These are phyloP conservation scores for Skeletonema menzelii DNA, from an alignment of 108 stramenopile genomes.

Conservation along the genomic window DNA sequence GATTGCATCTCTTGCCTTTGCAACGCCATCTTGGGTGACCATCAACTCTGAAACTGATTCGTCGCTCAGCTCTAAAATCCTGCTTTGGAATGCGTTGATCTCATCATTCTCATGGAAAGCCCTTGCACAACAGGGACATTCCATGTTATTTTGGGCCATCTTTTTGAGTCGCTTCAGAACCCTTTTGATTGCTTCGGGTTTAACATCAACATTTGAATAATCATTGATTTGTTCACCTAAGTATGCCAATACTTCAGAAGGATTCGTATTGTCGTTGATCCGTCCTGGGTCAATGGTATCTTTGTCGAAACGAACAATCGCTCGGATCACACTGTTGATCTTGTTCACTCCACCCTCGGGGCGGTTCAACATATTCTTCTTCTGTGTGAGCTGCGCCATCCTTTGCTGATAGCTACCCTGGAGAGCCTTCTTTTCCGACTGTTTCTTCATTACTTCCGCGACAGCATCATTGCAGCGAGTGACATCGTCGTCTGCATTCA, in stretches of 20 bases:
- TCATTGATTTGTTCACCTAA: conserved; percentile 26
- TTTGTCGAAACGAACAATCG: conserved; percentile 11
- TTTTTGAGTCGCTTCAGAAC: conserved; percentile 60
- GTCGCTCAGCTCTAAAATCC: conserved; percentile 41
- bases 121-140: conserved; percentile 41
- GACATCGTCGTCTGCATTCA: conserved; percentile 24
- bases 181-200: conserved; percentile 46
- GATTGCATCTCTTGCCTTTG: conserved; percentile 9
- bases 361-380: conserved; percentile 28
- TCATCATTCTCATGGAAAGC: conserved; percentile 25
- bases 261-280: conserved; percentile 31
- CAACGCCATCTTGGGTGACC: conserved; percentile 8
- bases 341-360: conserved; percentile 57
- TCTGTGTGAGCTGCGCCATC: conserved; percentile 23
- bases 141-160: conserved; percentile 27
- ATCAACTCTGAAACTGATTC: conserved; percentile 32
- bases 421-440: conserved; percentile 43
- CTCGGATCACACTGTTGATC: conserved; percentile 48
- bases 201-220: conserved; percentile 19
- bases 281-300: conserved; percentile 3
- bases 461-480: conserved; percentile 19
- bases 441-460: conserved; percentile 20
- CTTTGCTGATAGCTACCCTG: conserved; percentile 31
- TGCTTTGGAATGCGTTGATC: conserved; percentile 13
- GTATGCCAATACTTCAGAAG: conserved; percentile 55